Evolutionary conservation across 768 basidiomycete species (phyloP), one percentile per base, ranked within the genome.

Genomic region (Gymnopilus dilepis): DNA sequence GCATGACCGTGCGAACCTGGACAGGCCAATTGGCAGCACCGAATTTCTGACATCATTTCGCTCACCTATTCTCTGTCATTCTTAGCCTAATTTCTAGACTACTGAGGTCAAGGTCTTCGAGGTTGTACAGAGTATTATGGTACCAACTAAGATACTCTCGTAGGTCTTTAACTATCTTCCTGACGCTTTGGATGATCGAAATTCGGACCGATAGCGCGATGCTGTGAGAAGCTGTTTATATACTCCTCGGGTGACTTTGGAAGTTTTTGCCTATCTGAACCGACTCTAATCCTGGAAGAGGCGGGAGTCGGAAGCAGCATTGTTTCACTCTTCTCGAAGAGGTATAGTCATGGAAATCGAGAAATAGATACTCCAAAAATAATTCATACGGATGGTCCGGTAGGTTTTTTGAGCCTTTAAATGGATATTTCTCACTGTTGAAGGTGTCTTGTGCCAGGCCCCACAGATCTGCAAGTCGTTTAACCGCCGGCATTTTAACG

Each of bases 1-100:
- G 17, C 28, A 33, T 58, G 63, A 58, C 13, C 51, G 63, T 64
- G 63, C 6, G 59, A 64, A 61, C 13, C 7, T 24, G 33, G 33
- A 12, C 33, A 34, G 33, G 3, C 34, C 34, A 37, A 37, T 37
- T 15, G 15, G 15, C 34, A 15, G 9, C 34, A 11, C 8, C 34
- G 15, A 37, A 37, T 37, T 37, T 37, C 34, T 37, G n/a, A n/a
- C n/a, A 37, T 37, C 34, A 9, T 9, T 37, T 37, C 15, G 11
- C 3, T 37, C 34, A 37, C 9, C 34, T 15, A 37, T 15, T 37
- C 34, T n/a, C n/a, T n/a, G n/a, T n/a, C n/a, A n/a, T n/a, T n/a
- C n/a, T n/a, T n/a, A n/a, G n/a, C n/a, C n/a, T n/a, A n/a, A n/a
- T n/a, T n/a, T n/a, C n/a, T n/a, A n/a, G n/a, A n/a, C n/a, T n/a